phyloP scores from a whole-genome alignment of 768 basidiomycete species.

The Trametes cubensis region DNA sequence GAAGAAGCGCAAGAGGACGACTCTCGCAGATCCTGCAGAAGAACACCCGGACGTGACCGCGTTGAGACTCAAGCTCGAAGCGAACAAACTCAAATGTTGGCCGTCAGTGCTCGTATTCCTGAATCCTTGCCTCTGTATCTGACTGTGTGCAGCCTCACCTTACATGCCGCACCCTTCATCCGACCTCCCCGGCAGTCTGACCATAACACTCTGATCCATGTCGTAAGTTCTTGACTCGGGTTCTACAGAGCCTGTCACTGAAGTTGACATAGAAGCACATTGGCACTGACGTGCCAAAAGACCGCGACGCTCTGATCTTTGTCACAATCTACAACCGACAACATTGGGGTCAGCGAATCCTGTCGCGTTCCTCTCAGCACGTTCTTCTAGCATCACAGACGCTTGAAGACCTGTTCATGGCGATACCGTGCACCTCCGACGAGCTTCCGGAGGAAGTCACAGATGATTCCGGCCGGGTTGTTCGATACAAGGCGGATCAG shows the following conservation, averaged over 20 bases:
- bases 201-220: conserved; percentile 46
- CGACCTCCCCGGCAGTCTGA: conserved; percentile 67
- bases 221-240: conserved; percentile 10
- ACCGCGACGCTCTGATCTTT: conserved; percentile 52
- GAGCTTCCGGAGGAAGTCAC: conserved; percentile 49
- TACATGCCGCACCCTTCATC: conserved; percentile 62
- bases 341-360: conserved; percentile 60
- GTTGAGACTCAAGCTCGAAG: conserved; percentile 56
- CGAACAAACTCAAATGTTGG: conserved; percentile 59
- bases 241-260: not conserved
- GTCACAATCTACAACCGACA: conserved; percentile 63
- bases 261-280: conserved; percentile 25
- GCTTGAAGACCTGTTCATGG: conserved; percentile 59
- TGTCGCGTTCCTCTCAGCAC: conserved; percentile 69
- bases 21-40: conserved; percentile 41
- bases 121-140: not conserved
- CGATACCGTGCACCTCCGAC: conserved; percentile 65
- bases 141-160: conserved; percentile 43
- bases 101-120: conserved; percentile 46
- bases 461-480: conserved; percentile 36
- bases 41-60: conserved; percentile 48
- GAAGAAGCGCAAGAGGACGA: conserved; percentile 42
- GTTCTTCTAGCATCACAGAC: conserved; percentile 72
- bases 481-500: conserved; percentile 35
- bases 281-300: conserved; percentile 11